Conservation (phyloP, 2,329 filamentous ascomycete genomes). For the Epicoccum nigrum region DNA sequence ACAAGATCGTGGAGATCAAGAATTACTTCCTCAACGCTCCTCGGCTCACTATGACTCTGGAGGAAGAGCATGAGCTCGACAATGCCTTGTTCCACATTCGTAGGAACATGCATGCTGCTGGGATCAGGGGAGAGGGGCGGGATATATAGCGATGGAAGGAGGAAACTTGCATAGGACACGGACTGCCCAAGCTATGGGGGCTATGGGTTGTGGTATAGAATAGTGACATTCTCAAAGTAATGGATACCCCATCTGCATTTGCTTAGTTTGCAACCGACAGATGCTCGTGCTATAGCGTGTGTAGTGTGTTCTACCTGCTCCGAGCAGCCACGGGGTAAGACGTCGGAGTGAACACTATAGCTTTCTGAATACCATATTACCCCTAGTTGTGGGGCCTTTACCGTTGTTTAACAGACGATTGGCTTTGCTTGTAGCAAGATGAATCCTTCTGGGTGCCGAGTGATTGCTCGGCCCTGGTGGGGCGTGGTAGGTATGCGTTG, state of each 20-base stretch:
- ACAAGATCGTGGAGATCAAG: constrained; percentile 52
- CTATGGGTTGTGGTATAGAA: neutral
- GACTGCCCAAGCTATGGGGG: neutral
- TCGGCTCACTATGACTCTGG: constrained; percentile 64
- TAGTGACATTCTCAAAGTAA: neutral
- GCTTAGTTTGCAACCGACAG: neutral
- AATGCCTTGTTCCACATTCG: constrained; percentile 81
- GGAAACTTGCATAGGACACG: neutral
- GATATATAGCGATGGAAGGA: neutral
- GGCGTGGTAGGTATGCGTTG: neutral
- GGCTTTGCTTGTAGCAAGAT: too few relatives aligned
- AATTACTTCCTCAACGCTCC: constrained; percentile 60
- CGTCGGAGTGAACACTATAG: too few relatives aligned
- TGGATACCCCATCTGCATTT: neutral
- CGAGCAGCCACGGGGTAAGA: neutral
- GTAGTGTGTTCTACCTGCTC: too few relatives aligned
- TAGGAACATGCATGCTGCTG: constrained; percentile 73
- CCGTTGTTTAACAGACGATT: too few relatives aligned
- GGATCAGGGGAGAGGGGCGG: constrained; percentile 53
- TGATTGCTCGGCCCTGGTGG: neutral
- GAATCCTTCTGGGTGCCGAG: neutral
- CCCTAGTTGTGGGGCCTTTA: too few relatives aligned
- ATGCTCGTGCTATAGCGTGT: neutral
- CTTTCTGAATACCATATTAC: too few relatives aligned
- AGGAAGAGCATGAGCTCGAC: constrained; percentile 74